phyloP scores from a whole-genome alignment of 257 asterid species.

The Nicotiana benthamiana region DNA sequence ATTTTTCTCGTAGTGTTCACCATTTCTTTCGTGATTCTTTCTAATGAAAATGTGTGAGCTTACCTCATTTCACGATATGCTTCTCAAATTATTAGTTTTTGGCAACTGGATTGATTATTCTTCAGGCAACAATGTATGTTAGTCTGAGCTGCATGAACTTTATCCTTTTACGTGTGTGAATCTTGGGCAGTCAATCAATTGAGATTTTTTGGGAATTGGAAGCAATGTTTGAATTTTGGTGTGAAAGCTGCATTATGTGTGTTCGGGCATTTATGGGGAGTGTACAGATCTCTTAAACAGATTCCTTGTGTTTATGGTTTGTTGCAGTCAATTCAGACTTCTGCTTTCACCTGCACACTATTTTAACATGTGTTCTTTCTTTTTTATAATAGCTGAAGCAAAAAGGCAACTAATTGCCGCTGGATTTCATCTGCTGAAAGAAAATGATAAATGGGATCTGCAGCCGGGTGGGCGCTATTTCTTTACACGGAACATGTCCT shows the following conservation, averaged over 20 bases:
- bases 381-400: slow-evolving; percentile 64
- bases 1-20: not conserved
- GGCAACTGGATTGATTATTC: not conserved
- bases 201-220: too few species aligned
- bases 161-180: not conserved
- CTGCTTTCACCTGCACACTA: not conserved
- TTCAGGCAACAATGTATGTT: not conserved
- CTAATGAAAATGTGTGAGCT: not conserved
- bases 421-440: slow-evolving; percentile 82
- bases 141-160: not conserved
- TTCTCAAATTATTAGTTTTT: not conserved
- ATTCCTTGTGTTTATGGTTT: not conserved
- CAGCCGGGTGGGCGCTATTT: slow-evolving; percentile 98
- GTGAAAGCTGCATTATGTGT: not conserved
- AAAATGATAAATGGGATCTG: slow-evolving; percentile 88
- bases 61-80: not conserved
- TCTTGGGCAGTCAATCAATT: not conserved
- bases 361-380: not conserved
- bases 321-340: not conserved
- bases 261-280: not conserved
- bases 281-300: not conserved
- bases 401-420: slow-evolving; percentile 75
- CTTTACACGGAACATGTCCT: slow-evolving; percentile 95
- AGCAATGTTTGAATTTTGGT: not conserved
- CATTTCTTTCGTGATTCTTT: not conserved